Evolutionary conservation across 345 rosid genomes (phyloP).

Genomic region (Rhodomyrtus tomentosa): DNA sequence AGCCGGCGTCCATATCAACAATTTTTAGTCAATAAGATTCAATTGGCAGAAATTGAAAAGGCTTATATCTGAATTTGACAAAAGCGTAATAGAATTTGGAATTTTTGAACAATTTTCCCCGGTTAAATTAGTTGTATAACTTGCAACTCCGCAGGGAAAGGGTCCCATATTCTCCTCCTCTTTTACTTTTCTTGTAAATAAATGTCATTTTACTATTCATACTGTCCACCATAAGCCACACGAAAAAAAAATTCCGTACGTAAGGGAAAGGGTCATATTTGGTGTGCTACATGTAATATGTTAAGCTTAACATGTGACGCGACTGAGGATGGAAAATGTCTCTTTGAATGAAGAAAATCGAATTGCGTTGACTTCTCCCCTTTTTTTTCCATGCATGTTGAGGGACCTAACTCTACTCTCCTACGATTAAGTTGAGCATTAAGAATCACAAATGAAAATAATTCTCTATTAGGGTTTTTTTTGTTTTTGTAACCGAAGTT

Average conservation of each 20-base stretch:
- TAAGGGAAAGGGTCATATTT: background rate
- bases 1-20: fast-evolving
- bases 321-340: background rate
- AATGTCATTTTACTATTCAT: background rate
- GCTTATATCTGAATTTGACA: too few species aligned
- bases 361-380: background rate
- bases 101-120: too few species aligned
- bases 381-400: background rate
- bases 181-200: background rate
- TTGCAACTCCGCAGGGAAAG: background rate
- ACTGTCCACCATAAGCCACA: background rate
- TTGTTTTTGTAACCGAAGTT: too few species aligned
- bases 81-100: too few species aligned
- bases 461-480: too few species aligned
- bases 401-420: background rate
- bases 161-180: background rate
- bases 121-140: background rate
- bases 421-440: background rate
- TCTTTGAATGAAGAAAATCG: background rate
- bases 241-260: background rate
- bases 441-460: background rate
- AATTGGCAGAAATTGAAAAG: too few species aligned
- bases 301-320: background rate
- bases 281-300: background rate
- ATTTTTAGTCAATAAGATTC: too few species aligned